Conservation (phyloP, 1,284 basidiomycete species). For the Trichosporon sp. region DNA sequence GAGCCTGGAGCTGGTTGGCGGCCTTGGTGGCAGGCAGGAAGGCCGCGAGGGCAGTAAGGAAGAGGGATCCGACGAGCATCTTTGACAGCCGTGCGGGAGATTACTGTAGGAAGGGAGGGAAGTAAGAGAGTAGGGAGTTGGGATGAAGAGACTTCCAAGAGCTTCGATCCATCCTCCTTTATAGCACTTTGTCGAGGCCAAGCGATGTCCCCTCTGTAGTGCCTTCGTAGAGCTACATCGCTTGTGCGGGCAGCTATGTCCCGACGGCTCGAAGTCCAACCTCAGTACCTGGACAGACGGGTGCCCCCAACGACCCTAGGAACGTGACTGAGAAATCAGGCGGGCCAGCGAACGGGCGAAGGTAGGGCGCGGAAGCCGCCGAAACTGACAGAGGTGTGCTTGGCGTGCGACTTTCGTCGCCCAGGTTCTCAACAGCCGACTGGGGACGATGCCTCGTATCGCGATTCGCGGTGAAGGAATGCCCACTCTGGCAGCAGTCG, state of each 20-base stretch:
- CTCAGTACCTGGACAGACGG: neutral
- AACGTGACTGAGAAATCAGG: neutral
- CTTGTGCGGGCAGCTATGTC: neutral
- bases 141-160: neutral
- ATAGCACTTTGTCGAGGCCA: neutral
- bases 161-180: neutral
- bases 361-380: neutral
- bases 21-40: neutral
- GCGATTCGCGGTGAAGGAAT: no score
- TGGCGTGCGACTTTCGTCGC: neutral
- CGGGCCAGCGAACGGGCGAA: neutral
- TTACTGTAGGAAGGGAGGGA: neutral
- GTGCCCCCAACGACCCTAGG: neutral
- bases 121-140: neutral
- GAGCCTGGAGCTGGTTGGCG: neutral
- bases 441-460: neutral
- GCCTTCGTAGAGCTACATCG: neutral
- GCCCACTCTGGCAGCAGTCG: no score
- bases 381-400: neutral
- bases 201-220: neutral
- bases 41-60: neutral
- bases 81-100: neutral
- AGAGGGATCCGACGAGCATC: slow-evolving; percentile 1
- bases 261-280: neutral
- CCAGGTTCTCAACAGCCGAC: no score